A percentile compares a stretch with the other conserved stretches of the same genome.
Evolutionary conservation across 2,329 filamentous ascomycete species (phyloP).

Genomic region (Fusarium stilboides): DNA sequence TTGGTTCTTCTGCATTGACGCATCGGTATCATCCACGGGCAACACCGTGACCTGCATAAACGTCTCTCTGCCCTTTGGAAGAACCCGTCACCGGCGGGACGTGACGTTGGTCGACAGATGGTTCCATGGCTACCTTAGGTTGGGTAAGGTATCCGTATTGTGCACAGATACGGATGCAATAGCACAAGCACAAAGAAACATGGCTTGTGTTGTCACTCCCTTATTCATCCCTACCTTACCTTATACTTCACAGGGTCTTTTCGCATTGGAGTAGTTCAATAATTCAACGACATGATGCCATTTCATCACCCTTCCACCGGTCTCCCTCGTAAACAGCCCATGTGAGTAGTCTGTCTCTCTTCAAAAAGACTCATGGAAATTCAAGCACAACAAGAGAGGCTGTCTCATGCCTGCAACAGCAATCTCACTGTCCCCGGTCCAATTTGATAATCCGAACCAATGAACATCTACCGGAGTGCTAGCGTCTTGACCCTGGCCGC

Average conservation of each 20-base stretch:
- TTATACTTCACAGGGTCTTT: slow-evolving; percentile 1
- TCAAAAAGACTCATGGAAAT: slow-evolving; percentile 11
- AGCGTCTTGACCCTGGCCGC: slow-evolving; percentile 28
- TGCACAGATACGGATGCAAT: slow-evolving; percentile 15
- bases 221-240: not conserved
- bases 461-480: slow-evolving; percentile 24
- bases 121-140: slow-evolving; percentile 9
- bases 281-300: slow-evolving; percentile 24
- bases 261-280: slow-evolving; percentile 1
- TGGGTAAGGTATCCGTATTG: no score
- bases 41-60: slow-evolving; percentile 37
- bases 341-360: not conserved
- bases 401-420: slow-evolving; percentile 48
- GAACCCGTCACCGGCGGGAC: slow-evolving; percentile 28
- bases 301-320: slow-evolving; percentile 5
- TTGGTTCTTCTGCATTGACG: slow-evolving; percentile 54
- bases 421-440: slow-evolving; percentile 48
- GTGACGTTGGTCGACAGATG: slow-evolving; percentile 25
- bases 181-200: slow-evolving; percentile 12
- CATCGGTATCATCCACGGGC: slow-evolving; percentile 17
- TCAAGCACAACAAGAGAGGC: slow-evolving; percentile 28
- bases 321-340: slow-evolving; percentile 11
- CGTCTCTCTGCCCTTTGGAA: slow-evolving; percentile 17
- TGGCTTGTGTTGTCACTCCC: not conserved
- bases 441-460: slow-evolving; percentile 46